Evolutionary conservation across 805 yeast genomes (phyloP), one percentile per base, ranked within the genome.

Genomic region (Starmerella potacharoeniae): DNA sequence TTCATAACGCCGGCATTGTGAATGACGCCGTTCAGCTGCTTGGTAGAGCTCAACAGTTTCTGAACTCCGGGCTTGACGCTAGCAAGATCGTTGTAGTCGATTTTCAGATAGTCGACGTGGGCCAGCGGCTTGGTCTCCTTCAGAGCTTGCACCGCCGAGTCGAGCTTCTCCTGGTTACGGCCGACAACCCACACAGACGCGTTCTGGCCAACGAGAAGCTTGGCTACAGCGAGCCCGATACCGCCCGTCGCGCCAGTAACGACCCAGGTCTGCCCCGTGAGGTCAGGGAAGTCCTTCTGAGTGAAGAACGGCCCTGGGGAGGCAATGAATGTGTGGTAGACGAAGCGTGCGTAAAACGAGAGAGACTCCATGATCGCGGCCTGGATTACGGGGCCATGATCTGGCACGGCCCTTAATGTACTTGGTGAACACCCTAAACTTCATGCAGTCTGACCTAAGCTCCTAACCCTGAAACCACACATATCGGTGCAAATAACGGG

Each of bases 111-210:
- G 52, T 65, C 64, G 13, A 65, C 49, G 13, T 51, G 33, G 9
- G 63, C 62, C 8, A 51, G 16, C 33, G 66, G 62, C 11, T 66
- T 47, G 36, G 65, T 65, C 8, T 58, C 51, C 45, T 60, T 60
- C 44, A 75, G 51, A 7, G 57, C 51, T 10, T 62, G 64, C 28
- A 70, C 64, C 13, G 69, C 69, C 0, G 44, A 58, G 2, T 62
- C 59, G 3, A 74, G 64, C 57, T 71, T 73, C 17, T 59, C 64
- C 46, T 61, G 56, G 55, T 58, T 67, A 55, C 80, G 68, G 47
- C 73, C 72, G 13, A 70, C 68, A 11, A 69, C 52, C 66, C 71
- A 62, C 9, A 74, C 71, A 62, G 10, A 74, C 71, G 75, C 76
- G 31, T 53, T 49, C 44, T 39, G 56, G 10, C 34, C 29, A 6